A percentile compares a stretch with the other conserved stretches of the same genome.
Evolutionary conservation across 768 basidiomycete species (phyloP).

Genomic region (Omphalotus guepiniiformis): DNA sequence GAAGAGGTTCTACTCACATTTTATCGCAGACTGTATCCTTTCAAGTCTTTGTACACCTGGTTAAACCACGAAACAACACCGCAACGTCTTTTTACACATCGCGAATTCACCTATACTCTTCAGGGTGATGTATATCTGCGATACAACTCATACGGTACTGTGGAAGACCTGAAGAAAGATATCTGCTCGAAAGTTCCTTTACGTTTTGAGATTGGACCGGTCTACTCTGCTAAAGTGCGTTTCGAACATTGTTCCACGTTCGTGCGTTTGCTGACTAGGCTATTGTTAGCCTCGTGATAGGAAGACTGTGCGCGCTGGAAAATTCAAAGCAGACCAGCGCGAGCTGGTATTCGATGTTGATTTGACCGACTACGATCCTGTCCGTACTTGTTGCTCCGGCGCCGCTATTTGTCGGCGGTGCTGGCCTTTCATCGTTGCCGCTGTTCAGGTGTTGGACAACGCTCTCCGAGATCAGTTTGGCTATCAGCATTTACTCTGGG

Average conservation of each 20-base stretch:
- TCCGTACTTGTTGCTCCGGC: conserved; percentile 92
- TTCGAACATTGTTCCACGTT: background rate
- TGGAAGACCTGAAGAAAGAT: conserved; percentile 90
- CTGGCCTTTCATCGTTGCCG: conserved; percentile 93
- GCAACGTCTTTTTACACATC: conserved; percentile 78
- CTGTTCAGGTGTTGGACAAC: conserved; percentile 81
- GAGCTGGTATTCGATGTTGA: conserved; percentile 99
- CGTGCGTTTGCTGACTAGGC: background rate
- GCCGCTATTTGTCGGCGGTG: conserved; percentile 90
- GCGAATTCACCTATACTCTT: conserved; percentile 95
- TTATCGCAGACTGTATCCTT: conserved; percentile 91
- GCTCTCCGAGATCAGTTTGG: conserved; percentile 87
- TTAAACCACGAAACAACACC: conserved; percentile 77
- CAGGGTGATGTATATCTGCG: conserved; percentile 89
- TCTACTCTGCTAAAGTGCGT: conserved; percentile 83
- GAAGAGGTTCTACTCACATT: conserved; percentile 52
- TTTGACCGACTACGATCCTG: conserved; percentile 97
- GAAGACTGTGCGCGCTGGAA: conserved; percentile 63
- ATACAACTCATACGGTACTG: conserved; percentile 84
- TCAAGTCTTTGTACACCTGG: conserved; percentile 92
- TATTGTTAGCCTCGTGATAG: conserved; percentile 75
- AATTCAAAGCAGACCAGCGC: conserved; percentile 75
- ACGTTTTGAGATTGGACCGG: conserved; percentile 95
- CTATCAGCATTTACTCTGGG: conserved; percentile 89
- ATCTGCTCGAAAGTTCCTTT: conserved; percentile 80